Base-by-base conservation (phyloP, 176 grass and related monocot genomes). In the Zizania latifolia region DNA sequence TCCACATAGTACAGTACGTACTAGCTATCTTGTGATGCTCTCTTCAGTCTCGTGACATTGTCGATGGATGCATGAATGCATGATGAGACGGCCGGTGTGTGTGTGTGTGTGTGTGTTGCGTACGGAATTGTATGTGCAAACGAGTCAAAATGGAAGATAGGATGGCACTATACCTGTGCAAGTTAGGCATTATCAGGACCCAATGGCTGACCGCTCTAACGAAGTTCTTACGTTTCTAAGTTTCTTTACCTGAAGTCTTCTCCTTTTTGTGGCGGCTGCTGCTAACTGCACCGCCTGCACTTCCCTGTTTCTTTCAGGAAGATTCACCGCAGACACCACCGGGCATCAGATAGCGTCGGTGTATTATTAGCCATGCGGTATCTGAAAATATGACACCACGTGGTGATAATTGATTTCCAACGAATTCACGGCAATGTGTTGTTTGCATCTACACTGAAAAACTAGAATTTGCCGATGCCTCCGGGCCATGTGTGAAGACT, bases 141-240 rank as follows among this genome's bases (percentile, higher is more conserved):
- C 22, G 72, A 65, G 58, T 82, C 78, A 86, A 77, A 56, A 38
- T 3, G 78, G 78, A 29, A 54, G 65, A 6, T 63, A 71, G 65
- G 22, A 36, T 57, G 56, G n/a, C 57, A 81, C 51, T 60, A 39
- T 10, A 0, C n/a, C 16, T 35, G 68, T 68, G 4, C 51, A 41
- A 60, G 84, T 81, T 82, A 82, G 84, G 84, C 84, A 55, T 36
- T 63, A 19, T 13, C 56, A 36, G 56, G 84, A 44, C 64, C 41
- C 13, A 9, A 45, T 35, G 55, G 43, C 70, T 76, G 77, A 86
- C 77, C 38, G 44, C 39, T 74, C 53, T 51, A 30, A 58, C 72
- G 65, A 36, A 39, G 30, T 54, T 29, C 44, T 9, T 34, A 26
- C 56, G 21, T 51, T n/a, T 64, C 8, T n/a, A n/a, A n/a, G n/a